A percentile compares a stretch with the other conserved stretches of the same genome.
Evolutionary conservation across 2,329 filamentous ascomycete genomes (phyloP).

Genomic region (Clathrospora elynae): DNA sequence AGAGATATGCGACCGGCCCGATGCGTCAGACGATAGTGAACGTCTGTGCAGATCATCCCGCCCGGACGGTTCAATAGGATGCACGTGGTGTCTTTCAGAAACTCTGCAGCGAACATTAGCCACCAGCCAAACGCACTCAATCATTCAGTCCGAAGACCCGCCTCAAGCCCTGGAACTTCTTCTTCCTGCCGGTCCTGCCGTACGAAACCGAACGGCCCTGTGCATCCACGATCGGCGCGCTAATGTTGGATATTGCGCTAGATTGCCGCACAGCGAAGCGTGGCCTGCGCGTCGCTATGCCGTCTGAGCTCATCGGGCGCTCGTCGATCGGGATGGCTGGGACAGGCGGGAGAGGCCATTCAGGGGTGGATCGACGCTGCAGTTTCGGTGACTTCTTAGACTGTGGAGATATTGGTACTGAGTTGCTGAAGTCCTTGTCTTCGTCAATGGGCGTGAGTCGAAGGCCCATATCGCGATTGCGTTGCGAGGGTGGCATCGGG

Average conservation of each 20-base stretch:
- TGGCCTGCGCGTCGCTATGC: conserved; percentile 26
- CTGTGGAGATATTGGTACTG: conserved; percentile 16
- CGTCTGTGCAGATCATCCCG: conserved; percentile 9
- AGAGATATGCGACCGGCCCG: conserved; percentile 6
- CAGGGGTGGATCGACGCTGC: conserved; percentile 55
- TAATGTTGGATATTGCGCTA: conserved; percentile 21
- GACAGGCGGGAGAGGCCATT: conserved; percentile 57
- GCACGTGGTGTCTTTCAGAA: background rate
- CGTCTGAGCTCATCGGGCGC: conserved; percentile 42
- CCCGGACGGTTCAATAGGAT: background rate
- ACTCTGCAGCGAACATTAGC: conserved; percentile 23
- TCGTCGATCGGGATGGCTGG: conserved; percentile 29
- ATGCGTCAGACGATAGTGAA: conserved; percentile 7
- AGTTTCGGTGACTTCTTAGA: conserved; percentile 50
- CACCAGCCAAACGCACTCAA: conserved; percentile 39
- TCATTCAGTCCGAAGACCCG: conserved; percentile 67
- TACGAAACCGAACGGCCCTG: conserved; percentile 29
- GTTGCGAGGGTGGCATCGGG: conserved; percentile 37
- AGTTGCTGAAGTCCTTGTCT: conserved; percentile 36
- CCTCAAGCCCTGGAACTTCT: conserved; percentile 71
- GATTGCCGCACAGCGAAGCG: conserved; percentile 34
- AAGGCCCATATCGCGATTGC: conserved; percentile 28
- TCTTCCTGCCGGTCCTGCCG: conserved; percentile 56
- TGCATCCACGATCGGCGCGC: conserved; percentile 32
- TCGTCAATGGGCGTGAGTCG: conserved; percentile 45